phyloP scores from a whole-genome alignment of 2,329 filamentous ascomycete genomes.

The Teratosphaeria nubilosa region DNA sequence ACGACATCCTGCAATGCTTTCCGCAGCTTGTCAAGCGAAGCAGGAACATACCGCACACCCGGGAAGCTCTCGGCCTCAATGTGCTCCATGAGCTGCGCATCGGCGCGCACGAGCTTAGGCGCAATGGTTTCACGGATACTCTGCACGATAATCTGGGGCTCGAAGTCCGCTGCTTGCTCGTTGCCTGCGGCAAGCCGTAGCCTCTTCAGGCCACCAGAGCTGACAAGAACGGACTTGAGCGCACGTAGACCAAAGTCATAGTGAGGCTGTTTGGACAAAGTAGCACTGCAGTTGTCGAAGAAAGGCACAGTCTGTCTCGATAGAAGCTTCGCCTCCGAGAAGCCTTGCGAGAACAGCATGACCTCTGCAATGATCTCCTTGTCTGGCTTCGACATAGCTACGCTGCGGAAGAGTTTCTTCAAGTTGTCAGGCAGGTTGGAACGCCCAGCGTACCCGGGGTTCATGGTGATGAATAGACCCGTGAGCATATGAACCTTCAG shows the following conservation, averaged over 20 bases:
- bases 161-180: constrained; percentile 52
- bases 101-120: constrained; percentile 85
- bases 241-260: constrained; percentile 98
- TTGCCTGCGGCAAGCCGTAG: constrained; percentile 55
- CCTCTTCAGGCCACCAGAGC: constrained; percentile 91
- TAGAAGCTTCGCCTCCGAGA: constrained; percentile 87
- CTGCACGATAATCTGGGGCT: constrained; percentile 96
- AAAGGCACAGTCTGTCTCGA: constrained; percentile 96
- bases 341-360: constrained; percentile 99
- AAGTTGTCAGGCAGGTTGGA: constrained; percentile 97
- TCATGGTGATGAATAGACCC: constrained; percentile 99
- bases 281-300: constrained; percentile 78
- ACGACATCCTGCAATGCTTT: constrained; percentile 75
- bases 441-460: constrained; percentile 94
- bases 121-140: constrained; percentile 97
- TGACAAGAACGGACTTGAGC: constrained; percentile 95
- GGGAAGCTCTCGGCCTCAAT: constrained; percentile 86
- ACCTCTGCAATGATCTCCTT: constrained; percentile 99
- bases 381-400: constrained; percentile 99
- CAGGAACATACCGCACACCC: constrained; percentile 83
- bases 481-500: constrained; percentile 85
- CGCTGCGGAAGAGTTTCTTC: constrained; percentile 98
- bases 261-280: constrained; percentile 89
- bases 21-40: constrained; percentile 69
- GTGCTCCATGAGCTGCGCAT: constrained; percentile 76